Conservation (phyloP, 805 yeast species). For the Huiozyma naganishii region DNA sequence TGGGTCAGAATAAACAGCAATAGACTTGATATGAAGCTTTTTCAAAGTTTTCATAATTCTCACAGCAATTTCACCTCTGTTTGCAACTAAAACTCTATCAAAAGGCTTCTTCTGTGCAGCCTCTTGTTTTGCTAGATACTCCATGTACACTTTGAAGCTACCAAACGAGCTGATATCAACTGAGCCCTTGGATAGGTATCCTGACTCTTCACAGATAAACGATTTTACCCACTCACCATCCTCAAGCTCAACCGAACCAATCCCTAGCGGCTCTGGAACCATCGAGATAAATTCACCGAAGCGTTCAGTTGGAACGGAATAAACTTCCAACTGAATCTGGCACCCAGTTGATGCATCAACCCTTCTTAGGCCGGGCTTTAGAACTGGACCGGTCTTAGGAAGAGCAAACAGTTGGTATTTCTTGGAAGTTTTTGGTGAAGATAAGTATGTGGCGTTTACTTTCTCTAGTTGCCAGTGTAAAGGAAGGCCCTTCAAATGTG, state of each 20-base stretch:
- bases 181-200: slow-evolving; percentile 63
- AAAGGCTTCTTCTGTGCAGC: slow-evolving; percentile 47
- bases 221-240: slow-evolving; percentile 83
- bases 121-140: slow-evolving; percentile 11
- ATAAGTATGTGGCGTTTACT: slow-evolving; percentile 63
- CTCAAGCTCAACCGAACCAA: slow-evolving; percentile 80
- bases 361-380: slow-evolving; percentile 84
- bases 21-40: slow-evolving; percentile 63
- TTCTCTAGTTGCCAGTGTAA: slow-evolving; percentile 89
- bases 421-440: slow-evolving; percentile 57
- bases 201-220: slow-evolving; percentile 87
- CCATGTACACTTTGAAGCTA: slow-evolving; percentile 66
- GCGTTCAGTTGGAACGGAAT: slow-evolving; percentile 63
- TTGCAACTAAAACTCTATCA: slow-evolving; percentile 81
- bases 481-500: slow-evolving; percentile 81
- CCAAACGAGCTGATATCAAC: slow-evolving; percentile 77
- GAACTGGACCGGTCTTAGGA: slow-evolving; percentile 68
- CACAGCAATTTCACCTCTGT: slow-evolving; percentile 96
- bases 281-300: slow-evolving; percentile 77
- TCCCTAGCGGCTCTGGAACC: slow-evolving; percentile 93
- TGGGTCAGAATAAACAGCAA: slow-evolving; percentile 85
- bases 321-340: slow-evolving; percentile 65
- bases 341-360: slow-evolving; percentile 42
- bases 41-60: slow-evolving; percentile 83
- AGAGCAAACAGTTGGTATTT: slow-evolving; percentile 73